phyloP scores from a whole-genome alignment of 2,329 filamentous ascomycete genomes.

The Cladorrhinum sp. region DNA sequence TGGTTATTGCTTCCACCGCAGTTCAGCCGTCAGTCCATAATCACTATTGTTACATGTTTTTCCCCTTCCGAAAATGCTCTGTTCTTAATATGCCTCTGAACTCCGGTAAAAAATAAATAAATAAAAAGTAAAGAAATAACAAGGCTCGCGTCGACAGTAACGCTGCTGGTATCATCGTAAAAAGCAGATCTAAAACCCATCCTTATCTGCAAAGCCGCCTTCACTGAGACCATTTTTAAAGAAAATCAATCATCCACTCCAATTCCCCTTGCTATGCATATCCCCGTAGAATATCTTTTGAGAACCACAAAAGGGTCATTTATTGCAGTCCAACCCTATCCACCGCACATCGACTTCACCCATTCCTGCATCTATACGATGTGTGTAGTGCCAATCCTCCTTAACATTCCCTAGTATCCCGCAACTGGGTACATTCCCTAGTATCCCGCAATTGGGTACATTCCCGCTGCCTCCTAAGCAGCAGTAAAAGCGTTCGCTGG shows the following conservation, averaged over 20 bases:
- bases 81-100: neutral
- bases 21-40: neutral
- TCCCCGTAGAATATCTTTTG: neutral
- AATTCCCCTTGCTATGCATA: neutral
- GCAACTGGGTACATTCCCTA: neutral
- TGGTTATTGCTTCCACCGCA: neutral
- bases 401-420: neutral
- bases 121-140: neutral
- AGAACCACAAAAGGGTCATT: neutral
- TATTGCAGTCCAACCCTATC: neutral
- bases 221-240: neutral
- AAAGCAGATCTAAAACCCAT: slow-evolving; percentile 4
- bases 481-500: slow-evolving; percentile 17
- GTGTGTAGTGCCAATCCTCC: neutral
- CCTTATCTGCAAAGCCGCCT: neutral
- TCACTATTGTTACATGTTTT: neutral
- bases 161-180: slow-evolving; percentile 9
- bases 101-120: neutral
- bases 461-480: slow-evolving; percentile 18
- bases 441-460: neutral
- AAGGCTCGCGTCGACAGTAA: slow-evolving; percentile 1
- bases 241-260: neutral
- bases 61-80: neutral
- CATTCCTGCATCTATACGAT: neutral
- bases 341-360: neutral